These are phyloP conservation scores for Trichoderma hamatum DNA, from an alignment of 2,329 filamentous ascomycete genomes.

Conservation along the genomic window DNA sequence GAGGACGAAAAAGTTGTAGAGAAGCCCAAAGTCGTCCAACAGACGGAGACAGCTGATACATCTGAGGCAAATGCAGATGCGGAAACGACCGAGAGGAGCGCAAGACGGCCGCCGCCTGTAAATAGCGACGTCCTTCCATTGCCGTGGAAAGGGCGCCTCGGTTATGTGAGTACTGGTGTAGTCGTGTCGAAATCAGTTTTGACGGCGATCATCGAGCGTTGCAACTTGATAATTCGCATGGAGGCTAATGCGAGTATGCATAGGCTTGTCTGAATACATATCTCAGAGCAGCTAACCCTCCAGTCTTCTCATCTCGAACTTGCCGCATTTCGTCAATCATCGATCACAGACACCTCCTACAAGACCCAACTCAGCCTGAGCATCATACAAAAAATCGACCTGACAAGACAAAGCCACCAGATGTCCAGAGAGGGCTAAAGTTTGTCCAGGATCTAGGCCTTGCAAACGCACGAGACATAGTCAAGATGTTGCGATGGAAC, in stretches of 20 bases:
- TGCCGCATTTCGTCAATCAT: conserved; percentile 89
- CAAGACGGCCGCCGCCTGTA: conserved; percentile 69
- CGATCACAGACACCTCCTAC: conserved; percentile 81
- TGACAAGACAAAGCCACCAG: conserved; percentile 70
- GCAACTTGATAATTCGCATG: background rate
- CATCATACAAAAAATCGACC: conserved; percentile 86
- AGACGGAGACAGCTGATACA: conserved; percentile 32
- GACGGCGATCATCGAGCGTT: background rate
- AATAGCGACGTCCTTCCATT: conserved; percentile 83
- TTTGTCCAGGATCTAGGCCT: conserved; percentile 79
- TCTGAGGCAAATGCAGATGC: conserved; percentile 28
- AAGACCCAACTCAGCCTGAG: conserved; percentile 73
- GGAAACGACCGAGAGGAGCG: conserved; percentile 42
- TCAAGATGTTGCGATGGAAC: conserved; percentile 90
- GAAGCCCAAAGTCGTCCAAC: conserved; percentile 25
- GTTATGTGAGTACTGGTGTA: conserved; percentile 64
- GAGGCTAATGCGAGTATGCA: conserved; percentile 28
- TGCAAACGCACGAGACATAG: conserved; percentile 79
- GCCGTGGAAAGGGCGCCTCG: conserved; percentile 86
- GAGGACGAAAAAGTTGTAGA: background rate
- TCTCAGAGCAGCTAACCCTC: conserved; percentile 75
- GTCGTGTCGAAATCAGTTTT: background rate
- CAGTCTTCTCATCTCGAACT: conserved; percentile 88
- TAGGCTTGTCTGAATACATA: conserved; percentile 92
- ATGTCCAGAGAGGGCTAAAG: conserved; percentile 65